A percentile compares a stretch with the other conserved stretches of the same genome.
These are phyloP conservation scores for Gynochthodes officinalis DNA, from an alignment of 257 asterid genomes.

Conservation along the genomic window DNA sequence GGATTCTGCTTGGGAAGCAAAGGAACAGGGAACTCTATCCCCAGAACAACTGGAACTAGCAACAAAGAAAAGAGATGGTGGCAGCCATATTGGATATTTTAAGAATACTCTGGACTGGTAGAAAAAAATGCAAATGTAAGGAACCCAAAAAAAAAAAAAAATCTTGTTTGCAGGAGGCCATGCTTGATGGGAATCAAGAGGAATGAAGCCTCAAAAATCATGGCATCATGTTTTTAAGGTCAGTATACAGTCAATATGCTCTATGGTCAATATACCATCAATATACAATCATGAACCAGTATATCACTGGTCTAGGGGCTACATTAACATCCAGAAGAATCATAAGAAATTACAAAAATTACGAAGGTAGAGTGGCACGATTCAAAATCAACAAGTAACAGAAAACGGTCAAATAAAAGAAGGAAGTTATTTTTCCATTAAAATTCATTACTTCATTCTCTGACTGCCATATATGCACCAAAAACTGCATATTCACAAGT, in stretches of 20 bases:
- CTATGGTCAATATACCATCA: not conserved
- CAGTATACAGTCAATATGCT: not conserved
- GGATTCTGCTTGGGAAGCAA: not conserved
- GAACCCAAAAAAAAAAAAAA: not conserved
- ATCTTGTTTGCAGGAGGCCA: not conserved
- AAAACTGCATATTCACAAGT: conserved; percentile 8
- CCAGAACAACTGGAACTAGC: not conserved
- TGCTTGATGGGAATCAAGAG: not conserved
- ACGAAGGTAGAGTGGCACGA: not conserved
- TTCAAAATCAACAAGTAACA: not conserved
- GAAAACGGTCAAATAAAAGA: not conserved
- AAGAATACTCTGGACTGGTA: not conserved
- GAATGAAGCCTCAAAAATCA: not conserved
- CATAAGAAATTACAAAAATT: not conserved
- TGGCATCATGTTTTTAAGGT: too few species aligned
- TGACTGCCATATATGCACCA: not conserved
- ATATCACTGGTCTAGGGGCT: not conserved
- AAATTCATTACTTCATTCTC: not conserved
- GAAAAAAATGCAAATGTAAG: not conserved
- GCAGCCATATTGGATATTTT: not conserved
- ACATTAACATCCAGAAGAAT: not conserved
- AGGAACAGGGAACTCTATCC: not conserved
- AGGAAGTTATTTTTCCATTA: not conserved
- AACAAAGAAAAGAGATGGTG: not conserved
- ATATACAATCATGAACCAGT: not conserved